Base-by-base conservation (phyloP, 2,329 filamentous ascomycete genomes). In the Falciphora oryzae region DNA sequence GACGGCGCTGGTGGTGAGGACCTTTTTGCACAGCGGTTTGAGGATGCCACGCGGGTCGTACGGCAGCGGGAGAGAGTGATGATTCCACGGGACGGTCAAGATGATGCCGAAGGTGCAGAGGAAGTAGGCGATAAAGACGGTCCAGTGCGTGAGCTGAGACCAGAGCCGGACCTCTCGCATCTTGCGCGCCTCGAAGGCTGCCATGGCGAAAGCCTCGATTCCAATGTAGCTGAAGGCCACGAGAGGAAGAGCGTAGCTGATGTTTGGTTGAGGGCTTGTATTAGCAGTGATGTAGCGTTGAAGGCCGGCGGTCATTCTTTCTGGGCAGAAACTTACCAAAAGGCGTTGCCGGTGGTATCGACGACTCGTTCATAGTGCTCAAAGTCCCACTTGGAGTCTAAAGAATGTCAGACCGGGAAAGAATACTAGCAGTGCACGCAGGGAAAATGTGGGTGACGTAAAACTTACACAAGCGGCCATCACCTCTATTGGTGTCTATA, bases 181-280 rank as follows among this genome's bases (percentile, higher is more conserved):
- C 22, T 65, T 65, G 31, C 44, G 62, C 11, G 69, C 65, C 56
- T 69, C 68, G 53, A 66, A 69, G 0, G 68, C 68, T 10, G 68
- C 68, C 65, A 69, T 66, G 8, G 65, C 64, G 18, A 65, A 66
- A 27, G 67, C 61, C 44, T 69, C 68, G 53, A 69, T 65, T 1
- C 68, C 68, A 10, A 67, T 63, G 57, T 66, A 68, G 25, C 65
- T 65, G 59, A 65, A 68, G 3, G 67, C 66, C 0, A 69, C 66
- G 2, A 67, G 35, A 18, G 68, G 67, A 7, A 67, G 35, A 3
- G 63, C 68, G 60, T 67, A 65, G 44, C 68, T 69, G 14, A 28
- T 1, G 18, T 8, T 57, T 10, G 22, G n/a, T 28, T 11, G n/a
- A n/a, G n/a, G n/a, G n/a, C n/a, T n/a, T n/a, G n/a, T n/a, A n/a